Conservation (phyloP, 2,329 filamentous ascomycete species). For the Lachnellula hyalina region DNA sequence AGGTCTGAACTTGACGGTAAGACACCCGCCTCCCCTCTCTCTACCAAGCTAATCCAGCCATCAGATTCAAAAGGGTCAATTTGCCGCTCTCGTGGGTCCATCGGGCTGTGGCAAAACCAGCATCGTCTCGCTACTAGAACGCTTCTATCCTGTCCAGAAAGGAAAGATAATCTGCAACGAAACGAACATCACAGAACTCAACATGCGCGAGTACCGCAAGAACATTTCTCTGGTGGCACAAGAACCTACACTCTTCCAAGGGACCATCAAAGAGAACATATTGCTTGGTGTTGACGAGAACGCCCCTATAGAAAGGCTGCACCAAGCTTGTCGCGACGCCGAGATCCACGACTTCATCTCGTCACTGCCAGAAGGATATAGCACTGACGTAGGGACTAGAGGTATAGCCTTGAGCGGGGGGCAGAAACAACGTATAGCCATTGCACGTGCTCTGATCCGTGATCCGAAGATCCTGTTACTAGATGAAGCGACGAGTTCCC, state of each 20-base stretch:
- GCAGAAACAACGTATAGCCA: slow-evolving; percentile 50
- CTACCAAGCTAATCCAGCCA: not conserved
- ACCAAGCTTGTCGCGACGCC: slow-evolving; percentile 43
- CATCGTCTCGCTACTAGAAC: slow-evolving; percentile 55
- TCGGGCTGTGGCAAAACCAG: slow-evolving; percentile 69
- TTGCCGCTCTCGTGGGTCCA: slow-evolving; percentile 63
- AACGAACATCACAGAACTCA: slow-evolving; percentile 51
- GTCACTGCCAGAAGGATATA: slow-evolving; percentile 46
- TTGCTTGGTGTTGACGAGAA: slow-evolving; percentile 51
- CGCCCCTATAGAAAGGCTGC: slow-evolving; percentile 36
- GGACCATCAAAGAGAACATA: slow-evolving; percentile 64
- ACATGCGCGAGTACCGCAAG: slow-evolving; percentile 57
- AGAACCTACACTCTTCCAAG: slow-evolving; percentile 61
- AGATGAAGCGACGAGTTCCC: slow-evolving; percentile 53
- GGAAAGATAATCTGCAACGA: slow-evolving; percentile 63
- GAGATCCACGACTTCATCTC: slow-evolving; percentile 49
- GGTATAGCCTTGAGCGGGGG: slow-evolving; percentile 47
- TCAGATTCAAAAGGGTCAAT: slow-evolving; percentile 59
- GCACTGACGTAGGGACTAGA: slow-evolving; percentile 42
- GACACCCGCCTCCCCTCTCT: not conserved
- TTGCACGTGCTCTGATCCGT: slow-evolving; percentile 49
- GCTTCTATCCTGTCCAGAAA: slow-evolving; percentile 63
- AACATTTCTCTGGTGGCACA: slow-evolving; percentile 68
- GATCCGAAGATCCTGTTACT: slow-evolving; percentile 48
- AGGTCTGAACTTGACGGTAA: slow-evolving; percentile 51